Percentiles rank a stretch among this genome's conserved stretches.
These are phyloP conservation scores for Kodamaea kaohsiungensis DNA, from an alignment of 805 yeast genomes.

Conservation along the genomic window DNA sequence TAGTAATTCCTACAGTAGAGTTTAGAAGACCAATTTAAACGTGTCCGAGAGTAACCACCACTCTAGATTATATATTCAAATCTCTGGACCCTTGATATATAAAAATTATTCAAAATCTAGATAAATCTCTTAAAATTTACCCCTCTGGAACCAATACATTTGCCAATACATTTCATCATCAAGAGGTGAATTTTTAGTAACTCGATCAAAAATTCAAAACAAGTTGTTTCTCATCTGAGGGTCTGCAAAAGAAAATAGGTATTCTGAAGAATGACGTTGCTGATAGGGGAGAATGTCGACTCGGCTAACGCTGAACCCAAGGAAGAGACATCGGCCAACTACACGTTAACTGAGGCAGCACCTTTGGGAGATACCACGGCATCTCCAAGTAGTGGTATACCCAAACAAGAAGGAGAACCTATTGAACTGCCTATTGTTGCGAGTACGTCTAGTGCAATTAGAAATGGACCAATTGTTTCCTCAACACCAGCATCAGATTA, in stretches of 20 bases:
- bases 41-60: too few relatives aligned
- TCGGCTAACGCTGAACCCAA: background rate
- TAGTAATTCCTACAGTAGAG: too few relatives aligned
- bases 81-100: too few relatives aligned
- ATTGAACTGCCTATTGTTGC: background rate
- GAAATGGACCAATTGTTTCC: background rate
- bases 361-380: conserved; percentile 1
- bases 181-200: background rate
- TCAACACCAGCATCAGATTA: conserved; percentile 4
- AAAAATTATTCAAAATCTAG: too few relatives aligned
- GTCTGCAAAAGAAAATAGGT: background rate
- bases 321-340: background rate
- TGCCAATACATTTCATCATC: background rate
- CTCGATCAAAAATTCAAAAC: conserved; percentile 6
- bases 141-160: background rate
- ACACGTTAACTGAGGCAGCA: background rate
- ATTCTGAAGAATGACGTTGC: background rate
- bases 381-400: background rate
- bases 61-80: too few relatives aligned
- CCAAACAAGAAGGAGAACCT: background rate
- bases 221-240: background rate
- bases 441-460: background rate
- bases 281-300: background rate
- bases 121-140: too few relatives aligned
- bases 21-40: too few relatives aligned